These are phyloP conservation scores for Vitis amurensis DNA, from an alignment of 164 flowering plant genomes.

Conservation along the genomic window DNA sequence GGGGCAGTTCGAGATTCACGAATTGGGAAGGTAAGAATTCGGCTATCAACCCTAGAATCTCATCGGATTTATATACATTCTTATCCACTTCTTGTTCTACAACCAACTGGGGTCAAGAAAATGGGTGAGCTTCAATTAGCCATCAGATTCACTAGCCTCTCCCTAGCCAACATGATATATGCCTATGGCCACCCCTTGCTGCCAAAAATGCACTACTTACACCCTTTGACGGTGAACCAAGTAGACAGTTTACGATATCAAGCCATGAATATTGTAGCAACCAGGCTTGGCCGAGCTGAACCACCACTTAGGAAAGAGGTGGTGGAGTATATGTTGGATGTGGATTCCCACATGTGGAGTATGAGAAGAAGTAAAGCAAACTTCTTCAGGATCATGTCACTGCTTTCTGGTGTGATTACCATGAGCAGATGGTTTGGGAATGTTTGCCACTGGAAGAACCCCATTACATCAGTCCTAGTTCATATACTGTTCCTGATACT, in stretches of 20 bases:
- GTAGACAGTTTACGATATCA: conserved; percentile 47
- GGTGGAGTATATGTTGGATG: conserved; percentile 70
- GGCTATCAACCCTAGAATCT: conserved; percentile 52
- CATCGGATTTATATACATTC: conserved; percentile 46
- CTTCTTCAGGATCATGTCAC: conserved; percentile 56
- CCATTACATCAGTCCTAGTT: conserved; percentile 52
- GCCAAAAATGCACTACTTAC: conserved; percentile 62
- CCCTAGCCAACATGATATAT: conserved; percentile 46
- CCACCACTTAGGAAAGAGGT: conserved; percentile 61
- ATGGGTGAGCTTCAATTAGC: conserved; percentile 62
- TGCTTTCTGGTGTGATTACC: conserved; percentile 41
- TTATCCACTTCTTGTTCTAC: conserved; percentile 56
- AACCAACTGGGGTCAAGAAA: conserved; percentile 59
- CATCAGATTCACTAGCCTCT: conserved; percentile 46
- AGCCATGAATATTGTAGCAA: conserved; percentile 57
- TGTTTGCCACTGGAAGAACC: conserved; percentile 57
- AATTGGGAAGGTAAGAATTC: conserved; percentile 57
- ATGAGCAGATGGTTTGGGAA: conserved; percentile 40
- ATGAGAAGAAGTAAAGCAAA: conserved; percentile 70
- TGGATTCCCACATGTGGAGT: conserved; percentile 65
- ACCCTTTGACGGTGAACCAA: conserved; percentile 59
- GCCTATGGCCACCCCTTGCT: conserved; percentile 48
- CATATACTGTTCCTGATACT: conserved; percentile 52
- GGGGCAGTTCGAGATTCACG: conserved; percentile 31
- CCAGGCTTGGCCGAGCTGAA: conserved; percentile 54